Conservation (phyloP, 2,329 filamentous ascomycete genomes). For the Stagonosporopsis rhizophila region DNA sequence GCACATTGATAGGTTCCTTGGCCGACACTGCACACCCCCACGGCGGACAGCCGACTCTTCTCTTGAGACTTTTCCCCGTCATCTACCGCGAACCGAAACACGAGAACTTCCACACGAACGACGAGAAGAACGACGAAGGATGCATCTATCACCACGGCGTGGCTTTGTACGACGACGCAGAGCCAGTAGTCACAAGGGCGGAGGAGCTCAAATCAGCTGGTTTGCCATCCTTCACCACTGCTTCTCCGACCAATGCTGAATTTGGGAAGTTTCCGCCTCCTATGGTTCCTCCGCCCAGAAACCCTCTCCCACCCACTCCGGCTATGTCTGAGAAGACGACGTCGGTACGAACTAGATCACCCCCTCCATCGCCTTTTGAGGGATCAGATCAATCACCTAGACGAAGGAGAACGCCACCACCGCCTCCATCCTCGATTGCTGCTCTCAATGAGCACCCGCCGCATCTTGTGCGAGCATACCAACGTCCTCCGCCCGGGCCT, state of each 20-base stretch:
- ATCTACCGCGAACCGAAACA: conserved; percentile 61
- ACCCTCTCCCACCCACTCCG: conserved; percentile 35
- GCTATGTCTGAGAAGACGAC: conserved; percentile 23
- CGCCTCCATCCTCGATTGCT: conserved; percentile 31
- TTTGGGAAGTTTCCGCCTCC: conserved; percentile 47
- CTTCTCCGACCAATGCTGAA: conserved; percentile 49
- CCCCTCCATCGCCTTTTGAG: conserved; percentile 26
- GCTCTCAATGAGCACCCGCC: conserved; percentile 19
- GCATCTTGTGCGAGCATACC: conserved; percentile 29
- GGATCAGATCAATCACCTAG: conserved; percentile 23
- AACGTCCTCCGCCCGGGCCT: conserved; percentile 38
- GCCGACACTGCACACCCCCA: conserved; percentile 30
- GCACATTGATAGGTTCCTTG: conserved; percentile 35
- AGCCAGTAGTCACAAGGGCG: conserved; percentile 40
- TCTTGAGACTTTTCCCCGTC: conserved; percentile 61
- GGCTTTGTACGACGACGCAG: conserved; percentile 58
- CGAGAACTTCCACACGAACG: conserved; percentile 50
- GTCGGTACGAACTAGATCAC: conserved; percentile 23
- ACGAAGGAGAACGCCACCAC: conserved; percentile 24
- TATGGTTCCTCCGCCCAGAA: conserved; percentile 43
- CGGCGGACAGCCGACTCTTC: conserved; percentile 51
- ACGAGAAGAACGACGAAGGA: conserved; percentile 54
- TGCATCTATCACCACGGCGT: conserved; percentile 60
- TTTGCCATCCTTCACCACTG: conserved; percentile 47
- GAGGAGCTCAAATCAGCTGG: conserved; percentile 49